Percentiles rank a stretch among this genome's conserved stretches.
Conservation (phyloP, 2,329 filamentous ascomycete genomes). For the Trichophyton rubrum region DNA sequence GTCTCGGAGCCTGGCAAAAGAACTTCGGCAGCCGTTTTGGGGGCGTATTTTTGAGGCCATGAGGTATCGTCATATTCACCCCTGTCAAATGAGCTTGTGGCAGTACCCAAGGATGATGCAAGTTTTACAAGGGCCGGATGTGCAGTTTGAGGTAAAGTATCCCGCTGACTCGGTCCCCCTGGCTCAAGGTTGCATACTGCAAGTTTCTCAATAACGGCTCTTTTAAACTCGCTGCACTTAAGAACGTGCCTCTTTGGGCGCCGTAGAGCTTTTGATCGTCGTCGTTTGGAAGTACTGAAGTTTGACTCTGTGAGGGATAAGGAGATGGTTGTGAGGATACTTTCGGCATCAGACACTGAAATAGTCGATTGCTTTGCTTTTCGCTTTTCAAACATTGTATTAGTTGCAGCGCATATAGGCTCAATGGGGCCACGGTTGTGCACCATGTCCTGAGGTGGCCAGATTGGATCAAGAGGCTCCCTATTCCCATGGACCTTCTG, state of each 20-base stretch:
- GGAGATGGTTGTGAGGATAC: conserved; percentile 16
- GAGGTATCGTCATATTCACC: conserved; percentile 58
- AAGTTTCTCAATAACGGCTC: neutral
- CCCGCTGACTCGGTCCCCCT: neutral
- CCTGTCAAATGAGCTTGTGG: conserved; percentile 67
- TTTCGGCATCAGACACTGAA: conserved; percentile 24
- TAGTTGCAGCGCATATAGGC: neutral
- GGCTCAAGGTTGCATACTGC: neutral
- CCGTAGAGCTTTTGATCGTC: conserved; percentile 3
- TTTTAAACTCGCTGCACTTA: neutral
- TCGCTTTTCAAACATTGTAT: conserved; percentile 15
- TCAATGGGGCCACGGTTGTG: conserved; percentile 35
- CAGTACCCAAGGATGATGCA: conserved; percentile 47
- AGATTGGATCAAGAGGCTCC: conserved; percentile 26
- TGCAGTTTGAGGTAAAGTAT: conserved; percentile 5
- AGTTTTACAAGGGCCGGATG: conserved; percentile 51
- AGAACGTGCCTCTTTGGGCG: conserved; percentile 4
- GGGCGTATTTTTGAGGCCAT: conserved; percentile 82
- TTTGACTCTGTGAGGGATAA: neutral
- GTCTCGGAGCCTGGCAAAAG: conserved; percentile 63
- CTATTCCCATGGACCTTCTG: neutral
- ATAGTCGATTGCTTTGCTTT: conserved; percentile 29
- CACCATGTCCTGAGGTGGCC: conserved; percentile 27
- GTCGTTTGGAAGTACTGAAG: neutral
- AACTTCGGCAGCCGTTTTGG: conserved; percentile 54